Conservation (phyloP, 768 basidiomycete genomes). For the Gymnopilus junonius region DNA sequence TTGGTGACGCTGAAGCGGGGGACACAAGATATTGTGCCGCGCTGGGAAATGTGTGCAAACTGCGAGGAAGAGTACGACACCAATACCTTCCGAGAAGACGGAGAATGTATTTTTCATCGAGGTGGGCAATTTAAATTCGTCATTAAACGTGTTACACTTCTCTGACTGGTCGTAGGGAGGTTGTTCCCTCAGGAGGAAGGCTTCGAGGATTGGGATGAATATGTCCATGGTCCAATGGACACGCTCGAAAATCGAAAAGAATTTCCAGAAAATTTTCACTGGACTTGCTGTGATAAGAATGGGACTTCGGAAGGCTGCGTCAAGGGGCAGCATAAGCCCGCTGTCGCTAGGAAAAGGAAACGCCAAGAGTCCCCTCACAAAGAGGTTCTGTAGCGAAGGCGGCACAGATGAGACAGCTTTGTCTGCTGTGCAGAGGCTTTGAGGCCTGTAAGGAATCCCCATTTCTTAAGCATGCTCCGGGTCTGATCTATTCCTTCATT, state of each 20-base stretch:
- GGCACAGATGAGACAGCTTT: not conserved
- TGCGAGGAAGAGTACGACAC: constrained; percentile 54
- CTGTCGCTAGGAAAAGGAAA: constrained; percentile 38
- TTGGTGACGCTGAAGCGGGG: constrained; percentile 44
- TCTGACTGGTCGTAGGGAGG: constrained; percentile 35
- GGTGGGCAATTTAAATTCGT: constrained; percentile 34
- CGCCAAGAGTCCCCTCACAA: constrained; percentile 20
- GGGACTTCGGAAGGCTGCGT: constrained; percentile 45
- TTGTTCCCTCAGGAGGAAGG: constrained; percentile 42
- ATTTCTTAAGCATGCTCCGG: constrained; percentile 2
- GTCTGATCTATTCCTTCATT: constrained; percentile 12
- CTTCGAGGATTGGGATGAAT: constrained; percentile 53
- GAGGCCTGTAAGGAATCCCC: not conserved
- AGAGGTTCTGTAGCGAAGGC: not conserved
- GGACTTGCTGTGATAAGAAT: constrained; percentile 53
- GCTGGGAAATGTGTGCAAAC: constrained; percentile 51
- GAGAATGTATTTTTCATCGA: constrained; percentile 55
- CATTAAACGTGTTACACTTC: not conserved
- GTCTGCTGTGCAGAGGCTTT: not conserved
- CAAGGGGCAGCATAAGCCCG: constrained; percentile 36
- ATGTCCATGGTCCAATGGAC: constrained; percentile 51
- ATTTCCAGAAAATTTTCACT: constrained; percentile 52
- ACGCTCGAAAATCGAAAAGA: constrained; percentile 39
- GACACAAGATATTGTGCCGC: constrained; percentile 39
- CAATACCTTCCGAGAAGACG: constrained; percentile 36